These are phyloP conservation scores for Amphibolis antarctica DNA, from an alignment of 106 monocot species.

Conservation along the genomic window DNA sequence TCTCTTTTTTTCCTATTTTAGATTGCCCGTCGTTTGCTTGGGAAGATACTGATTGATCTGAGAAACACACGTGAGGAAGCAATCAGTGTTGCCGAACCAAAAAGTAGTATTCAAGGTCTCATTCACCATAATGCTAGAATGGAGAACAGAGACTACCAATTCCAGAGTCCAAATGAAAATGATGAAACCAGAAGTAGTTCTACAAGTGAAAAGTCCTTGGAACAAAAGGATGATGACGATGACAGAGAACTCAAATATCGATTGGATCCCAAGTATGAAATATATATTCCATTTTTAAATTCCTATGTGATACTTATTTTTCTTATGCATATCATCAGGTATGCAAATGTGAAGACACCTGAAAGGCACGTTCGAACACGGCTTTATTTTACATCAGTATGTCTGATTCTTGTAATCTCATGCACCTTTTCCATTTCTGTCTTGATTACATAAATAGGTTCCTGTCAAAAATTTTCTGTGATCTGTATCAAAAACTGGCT, in stretches of 20 bases:
- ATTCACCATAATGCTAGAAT: constrained; percentile 18
- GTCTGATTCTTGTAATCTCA: neutral
- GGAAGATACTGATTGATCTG: constrained; percentile 87
- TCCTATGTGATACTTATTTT: neutral
- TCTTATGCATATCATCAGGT: constrained; percentile 33
- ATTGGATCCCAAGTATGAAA: constrained; percentile 74
- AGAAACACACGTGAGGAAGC: constrained; percentile 95
- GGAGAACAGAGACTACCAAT: constrained; percentile 41
- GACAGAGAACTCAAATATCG: constrained; percentile 93
- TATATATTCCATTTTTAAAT: neutral
- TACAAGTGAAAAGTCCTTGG: constrained; percentile 66
- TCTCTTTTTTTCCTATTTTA: constrained; percentile 14
- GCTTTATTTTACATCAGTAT: constrained; percentile 98
- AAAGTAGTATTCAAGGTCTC: constrained; percentile 27
- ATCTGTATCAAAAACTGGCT: too few relatives aligned
- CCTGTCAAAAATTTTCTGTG: too few relatives aligned
- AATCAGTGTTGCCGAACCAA: constrained; percentile 71
- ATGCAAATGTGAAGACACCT: constrained; percentile 97
- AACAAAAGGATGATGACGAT: constrained; percentile 91
- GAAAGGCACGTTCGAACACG: constrained; percentile 95
- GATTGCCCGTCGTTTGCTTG: constrained; percentile 90
- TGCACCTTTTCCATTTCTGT: too few relatives aligned
- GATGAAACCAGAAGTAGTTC: constrained; percentile 55
- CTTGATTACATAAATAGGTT: too few relatives aligned
- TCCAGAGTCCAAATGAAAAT: constrained; percentile 31